Percentiles rank a stretch among this genome's conserved stretches.
phyloP scores from a whole-genome alignment of 306 rosid species.

The Pterocarpus macrocarpus region DNA sequence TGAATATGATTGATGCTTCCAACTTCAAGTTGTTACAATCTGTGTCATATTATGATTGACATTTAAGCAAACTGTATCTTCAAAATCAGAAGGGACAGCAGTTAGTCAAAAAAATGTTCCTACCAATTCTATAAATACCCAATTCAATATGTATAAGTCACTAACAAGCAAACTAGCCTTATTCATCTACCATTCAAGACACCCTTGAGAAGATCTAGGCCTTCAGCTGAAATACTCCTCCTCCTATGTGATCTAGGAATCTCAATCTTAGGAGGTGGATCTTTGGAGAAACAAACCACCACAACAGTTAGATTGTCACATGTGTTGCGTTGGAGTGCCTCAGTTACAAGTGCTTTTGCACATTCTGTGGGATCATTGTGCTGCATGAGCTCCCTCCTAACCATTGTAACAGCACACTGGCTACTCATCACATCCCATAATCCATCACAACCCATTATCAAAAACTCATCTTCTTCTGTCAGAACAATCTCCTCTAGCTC shows the following conservation, averaged over 20 bases:
- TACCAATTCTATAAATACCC: constrained; percentile 35
- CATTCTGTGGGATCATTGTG: constrained; percentile 67
- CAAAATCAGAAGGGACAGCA: constrained; percentile 18
- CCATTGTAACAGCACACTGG: constrained; percentile 84
- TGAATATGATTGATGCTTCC: constrained; percentile 33
- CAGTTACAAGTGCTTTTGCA: constrained; percentile 64
- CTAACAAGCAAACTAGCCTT: not conserved
- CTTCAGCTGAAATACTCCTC: constrained; percentile 82
- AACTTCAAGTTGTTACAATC: constrained; percentile 24
- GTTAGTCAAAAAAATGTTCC: constrained; percentile 51
- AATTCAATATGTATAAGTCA: constrained; percentile 43
- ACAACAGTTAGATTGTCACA: constrained; percentile 75
- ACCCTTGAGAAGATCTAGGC: constrained; percentile 78
- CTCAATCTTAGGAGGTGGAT: constrained; percentile 71
- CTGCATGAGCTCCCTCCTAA: constrained; percentile 68
- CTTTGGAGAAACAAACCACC: constrained; percentile 70
- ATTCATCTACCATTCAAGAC: constrained; percentile 61
- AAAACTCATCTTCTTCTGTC: constrained; percentile 72
- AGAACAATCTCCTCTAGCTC: constrained; percentile 64
- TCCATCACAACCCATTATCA: constrained; percentile 79
- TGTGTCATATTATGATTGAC: constrained; percentile 28
- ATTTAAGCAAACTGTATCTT: constrained; percentile 43
- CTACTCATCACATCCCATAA: constrained; percentile 88
- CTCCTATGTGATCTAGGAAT: constrained; percentile 67
- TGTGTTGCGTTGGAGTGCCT: constrained; percentile 73